Evolutionary conservation across 805 yeast species (phyloP).

Genomic region (Candida khao-thaluensis): DNA sequence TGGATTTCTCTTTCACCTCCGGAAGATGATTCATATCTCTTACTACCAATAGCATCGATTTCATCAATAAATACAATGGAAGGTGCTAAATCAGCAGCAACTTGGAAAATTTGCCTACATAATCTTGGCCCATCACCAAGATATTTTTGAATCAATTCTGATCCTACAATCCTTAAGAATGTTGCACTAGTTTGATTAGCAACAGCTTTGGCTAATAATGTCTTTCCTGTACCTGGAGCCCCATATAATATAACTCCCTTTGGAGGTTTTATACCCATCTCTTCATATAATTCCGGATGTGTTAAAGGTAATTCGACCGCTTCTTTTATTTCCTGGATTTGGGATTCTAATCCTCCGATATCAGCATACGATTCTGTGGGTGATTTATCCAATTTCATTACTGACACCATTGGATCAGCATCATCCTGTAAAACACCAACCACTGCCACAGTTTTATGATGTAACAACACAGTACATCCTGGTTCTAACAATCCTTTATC

Average conservation of each 20-base stretch:
- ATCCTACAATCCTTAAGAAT: constrained; percentile 92
- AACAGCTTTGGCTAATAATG: constrained; percentile 93
- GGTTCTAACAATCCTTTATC: constrained; percentile 96
- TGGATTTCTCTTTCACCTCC: constrained; percentile 98
- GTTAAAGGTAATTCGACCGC: constrained; percentile 94
- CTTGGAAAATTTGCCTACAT: constrained; percentile 90
- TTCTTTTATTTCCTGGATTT: constrained; percentile 97
- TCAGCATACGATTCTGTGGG: constrained; percentile 97
- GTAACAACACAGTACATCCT: constrained; percentile 92
- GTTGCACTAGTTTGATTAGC: constrained; percentile 98
- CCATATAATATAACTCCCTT: constrained; percentile 97
- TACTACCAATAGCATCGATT: constrained; percentile 98
- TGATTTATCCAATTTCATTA: constrained; percentile 96
- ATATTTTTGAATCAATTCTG: constrained; percentile 94
- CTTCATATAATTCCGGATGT: constrained; percentile 95
- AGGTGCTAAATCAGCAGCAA: constrained; percentile 96
- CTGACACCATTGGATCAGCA: constrained; percentile 96
- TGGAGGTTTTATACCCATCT: constrained; percentile 98
- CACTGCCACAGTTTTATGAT: constrained; percentile 91
- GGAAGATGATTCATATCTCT: constrained; percentile 92
- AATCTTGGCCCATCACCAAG: constrained; percentile 97
- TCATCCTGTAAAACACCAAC: constrained; percentile 99
- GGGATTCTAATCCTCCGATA: constrained; percentile 93
- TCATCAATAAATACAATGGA: constrained; percentile 98
- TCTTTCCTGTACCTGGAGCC: constrained; percentile 98